A percentile compares a stretch with the other conserved stretches of the same genome.
phyloP scores from a whole-genome alignment of 306 rosid genomes.

The Trifolium fragiferum region DNA sequence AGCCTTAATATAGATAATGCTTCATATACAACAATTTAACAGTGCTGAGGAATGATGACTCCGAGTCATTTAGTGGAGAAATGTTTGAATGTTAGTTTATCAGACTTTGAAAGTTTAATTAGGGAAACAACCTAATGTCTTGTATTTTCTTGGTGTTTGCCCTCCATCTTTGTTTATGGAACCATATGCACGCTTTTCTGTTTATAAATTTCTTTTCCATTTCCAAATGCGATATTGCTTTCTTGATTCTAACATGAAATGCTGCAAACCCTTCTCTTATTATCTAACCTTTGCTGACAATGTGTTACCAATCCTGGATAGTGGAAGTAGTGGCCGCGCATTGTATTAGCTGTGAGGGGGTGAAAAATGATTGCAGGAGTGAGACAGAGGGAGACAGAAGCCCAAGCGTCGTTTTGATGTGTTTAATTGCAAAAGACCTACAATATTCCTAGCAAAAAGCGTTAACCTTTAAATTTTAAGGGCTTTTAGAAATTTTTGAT shows the following conservation, averaged over 20 bases:
- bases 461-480: neutral
- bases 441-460: neutral
- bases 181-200: neutral
- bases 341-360: too few species aligned
- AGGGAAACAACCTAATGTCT: neutral
- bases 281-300: neutral
- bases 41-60: neutral
- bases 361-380: too few species aligned
- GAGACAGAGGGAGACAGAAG: too few species aligned
- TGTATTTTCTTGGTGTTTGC: neutral
- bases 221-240: neutral
- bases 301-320: neutral
- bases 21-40: neutral
- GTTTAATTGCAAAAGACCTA: too few species aligned
- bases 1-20: slow-evolving; percentile 17
- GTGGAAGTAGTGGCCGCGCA: neutral
- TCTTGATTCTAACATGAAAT: slow-evolving; percentile 21
- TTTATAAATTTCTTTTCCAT: slow-evolving; percentile 6
- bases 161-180: neutral
- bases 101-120: neutral
- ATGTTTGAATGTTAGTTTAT: too few species aligned
- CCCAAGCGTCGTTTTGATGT: too few species aligned
- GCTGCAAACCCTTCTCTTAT: neutral
- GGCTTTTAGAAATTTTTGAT: neutral
- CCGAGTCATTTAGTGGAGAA: neutral